Evolutionary conservation across 345 rosid genomes (phyloP).

Genomic region (Pistacia atlantica): DNA sequence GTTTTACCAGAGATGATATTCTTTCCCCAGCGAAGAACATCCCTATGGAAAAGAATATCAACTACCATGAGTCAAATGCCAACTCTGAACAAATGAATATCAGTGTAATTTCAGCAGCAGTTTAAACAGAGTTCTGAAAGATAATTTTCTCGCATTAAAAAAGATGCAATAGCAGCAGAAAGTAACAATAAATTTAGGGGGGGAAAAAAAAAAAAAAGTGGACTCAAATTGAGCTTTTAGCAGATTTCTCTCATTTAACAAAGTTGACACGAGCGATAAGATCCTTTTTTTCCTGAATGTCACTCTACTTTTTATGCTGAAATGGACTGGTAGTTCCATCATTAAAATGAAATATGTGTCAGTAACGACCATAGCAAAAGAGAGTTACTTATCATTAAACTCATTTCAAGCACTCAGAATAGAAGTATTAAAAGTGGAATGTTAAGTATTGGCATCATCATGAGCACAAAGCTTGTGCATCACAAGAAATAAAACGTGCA

Average conservation of each 20-base stretch:
- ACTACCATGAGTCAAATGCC: neutral
- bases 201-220: neutral
- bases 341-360: neutral
- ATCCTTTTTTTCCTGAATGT: neutral
- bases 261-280: neutral
- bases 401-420: too few species aligned
- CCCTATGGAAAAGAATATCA: conserved; percentile 33
- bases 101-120: neutral
- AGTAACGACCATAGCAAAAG: too few species aligned
- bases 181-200: neutral
- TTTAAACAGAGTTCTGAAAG: neutral
- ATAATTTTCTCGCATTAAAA: neutral
- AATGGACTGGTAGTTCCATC: neutral
- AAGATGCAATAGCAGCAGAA: neutral
- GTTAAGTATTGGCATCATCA: too few species aligned
- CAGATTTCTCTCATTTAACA: neutral
- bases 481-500: too few species aligned
- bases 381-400: too few species aligned
- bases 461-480: too few species aligned
- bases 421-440: too few species aligned
- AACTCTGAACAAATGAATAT: neutral
- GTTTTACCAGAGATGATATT: conserved; percentile 55
- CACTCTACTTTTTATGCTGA: neutral
- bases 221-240: neutral
- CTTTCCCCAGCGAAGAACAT: conserved; percentile 69